Base-by-base conservation (phyloP, 139 green algal species). In the Auxenochlorella pyrenoidosa region DNA sequence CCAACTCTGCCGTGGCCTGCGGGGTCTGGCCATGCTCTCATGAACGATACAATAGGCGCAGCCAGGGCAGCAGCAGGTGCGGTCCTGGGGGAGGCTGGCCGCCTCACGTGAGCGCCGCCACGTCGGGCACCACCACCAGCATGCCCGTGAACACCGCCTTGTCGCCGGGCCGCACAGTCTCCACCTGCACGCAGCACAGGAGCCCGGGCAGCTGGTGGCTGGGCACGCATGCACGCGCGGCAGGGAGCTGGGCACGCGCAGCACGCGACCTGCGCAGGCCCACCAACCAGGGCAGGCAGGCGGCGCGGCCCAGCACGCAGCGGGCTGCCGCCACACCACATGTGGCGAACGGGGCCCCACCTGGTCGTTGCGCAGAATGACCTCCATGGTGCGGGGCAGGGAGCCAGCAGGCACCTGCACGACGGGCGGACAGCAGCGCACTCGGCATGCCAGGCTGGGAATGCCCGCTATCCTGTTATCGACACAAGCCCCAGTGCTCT, bases 61-160 rank as follows among this genome's bases (percentile, higher is more conserved):
- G 6, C 47, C 6, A 58, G 12, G 47, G 6, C 6, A 4, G 15
- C 54, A 63, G 15, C 15, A 63, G 54, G 18, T 63, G 54, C 54
- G 18, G 18, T 8, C 54, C 13, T 2, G 3, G 54, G 15, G 22
- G 54, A n/a, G 54, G 54, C 15, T 8, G 54, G 13, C 15, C 19
- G 12, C 32, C 78, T 86, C 47, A 86, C 82, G 88, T 91, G 41
- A 99, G 86, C 3, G 94, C 93, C 4, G 93, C 93, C 30, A 98
- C 94, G 76, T 99, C 98, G 10, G 98, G 98, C 68, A 99, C 96
- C 41, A 98, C 98, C 76, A 99, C 94, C 85, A 99, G 92, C n/a
- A 86, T 95, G 65, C 98, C 98, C 1, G 94, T 97, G 87, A 99
- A 99, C 4, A 96, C 82, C 10, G 93, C 89, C 90, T 98, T 98